Percentiles rank a stretch among this genome's conserved stretches.
phyloP scores from a whole-genome alignment of 768 basidiomycete species.

The Tulasnella sp. region DNA sequence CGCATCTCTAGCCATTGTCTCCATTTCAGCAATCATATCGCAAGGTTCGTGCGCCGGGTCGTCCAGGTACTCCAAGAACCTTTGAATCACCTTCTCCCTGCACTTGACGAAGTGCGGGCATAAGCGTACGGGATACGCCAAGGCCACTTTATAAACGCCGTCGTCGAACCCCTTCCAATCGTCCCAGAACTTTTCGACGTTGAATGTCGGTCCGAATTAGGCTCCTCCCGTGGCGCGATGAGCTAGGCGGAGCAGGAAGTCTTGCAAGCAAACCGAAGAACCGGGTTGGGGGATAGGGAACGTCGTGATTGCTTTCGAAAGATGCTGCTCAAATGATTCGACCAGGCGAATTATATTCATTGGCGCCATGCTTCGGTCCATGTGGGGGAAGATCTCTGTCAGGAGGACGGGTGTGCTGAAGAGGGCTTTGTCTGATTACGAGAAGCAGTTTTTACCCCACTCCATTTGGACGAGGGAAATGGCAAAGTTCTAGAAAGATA shows the following conservation, averaged over 20 bases:
- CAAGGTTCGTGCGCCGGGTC: conserved; percentile 17
- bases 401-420: neutral
- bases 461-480: conserved; percentile 9
- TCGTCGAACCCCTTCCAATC: conserved; percentile 15
- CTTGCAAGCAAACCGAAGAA: neutral
- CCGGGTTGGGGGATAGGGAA: neutral
- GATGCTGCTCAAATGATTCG: neutral
- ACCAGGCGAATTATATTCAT: neutral
- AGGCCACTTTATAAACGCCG: conserved; percentile 2
- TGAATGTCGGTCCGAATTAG: conserved; percentile 20
- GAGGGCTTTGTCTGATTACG: conserved; percentile 17
- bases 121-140: neutral
- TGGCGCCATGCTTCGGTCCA: conserved; percentile 9
- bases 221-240: conserved; percentile 18
- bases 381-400: neutral
- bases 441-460: conserved; percentile 11
- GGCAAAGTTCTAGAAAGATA: neutral
- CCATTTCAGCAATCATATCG: neutral
- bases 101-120: neutral
- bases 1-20: conserved; percentile 4
- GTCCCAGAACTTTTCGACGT: conserved; percentile 3
- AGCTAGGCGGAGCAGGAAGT: neutral
- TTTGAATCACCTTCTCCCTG: neutral
- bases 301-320: neutral
- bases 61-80: neutral